phyloP scores from a whole-genome alignment of 805 yeast species.

The Ogataea polymorpha region DNA sequence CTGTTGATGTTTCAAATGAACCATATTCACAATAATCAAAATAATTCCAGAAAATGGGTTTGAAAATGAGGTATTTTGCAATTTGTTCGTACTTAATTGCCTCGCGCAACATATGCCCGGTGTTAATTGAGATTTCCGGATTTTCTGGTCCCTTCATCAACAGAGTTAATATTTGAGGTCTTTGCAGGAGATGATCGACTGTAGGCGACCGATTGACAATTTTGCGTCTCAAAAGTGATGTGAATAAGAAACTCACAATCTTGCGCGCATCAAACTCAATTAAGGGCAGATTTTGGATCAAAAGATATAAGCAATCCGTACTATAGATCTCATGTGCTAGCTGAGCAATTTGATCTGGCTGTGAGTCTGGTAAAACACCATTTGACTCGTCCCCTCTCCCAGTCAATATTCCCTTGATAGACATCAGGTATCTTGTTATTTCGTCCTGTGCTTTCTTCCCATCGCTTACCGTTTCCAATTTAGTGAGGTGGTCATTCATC shows the following conservation, averaged over 20 bases:
- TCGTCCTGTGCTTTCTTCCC: slow-evolving; percentile 63
- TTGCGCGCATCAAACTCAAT: slow-evolving; percentile 90
- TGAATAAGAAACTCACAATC: slow-evolving; percentile 70
- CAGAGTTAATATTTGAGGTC: slow-evolving; percentile 60
- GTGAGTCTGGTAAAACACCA: slow-evolving; percentile 30
- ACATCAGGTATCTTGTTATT: slow-evolving; percentile 58
- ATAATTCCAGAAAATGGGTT: slow-evolving; percentile 72
- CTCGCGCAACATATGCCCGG: slow-evolving; percentile 80
- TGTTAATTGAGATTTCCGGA: slow-evolving; percentile 66
- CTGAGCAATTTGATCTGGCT: slow-evolving; percentile 71
- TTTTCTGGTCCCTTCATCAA: slow-evolving; percentile 73
- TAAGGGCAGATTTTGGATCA: slow-evolving; percentile 56
- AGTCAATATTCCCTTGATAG: slow-evolving; percentile 55
- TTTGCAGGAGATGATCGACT: slow-evolving; percentile 71
- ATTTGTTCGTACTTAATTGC: slow-evolving; percentile 77
- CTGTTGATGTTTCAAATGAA: slow-evolving; percentile 87
- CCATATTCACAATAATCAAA: slow-evolving; percentile 74
- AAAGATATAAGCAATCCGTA: slow-evolving; percentile 61
- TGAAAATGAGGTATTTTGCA: slow-evolving; percentile 54
- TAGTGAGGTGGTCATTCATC: slow-evolving; percentile 67
- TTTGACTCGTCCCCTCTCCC: slow-evolving; percentile 52
- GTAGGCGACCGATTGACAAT: slow-evolving; percentile 79
- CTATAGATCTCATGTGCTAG: slow-evolving; percentile 78
- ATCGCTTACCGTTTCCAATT: slow-evolving; percentile 49
- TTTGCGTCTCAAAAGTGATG: slow-evolving; percentile 73